Conservation (phyloP, 2,329 filamentous ascomycete genomes). For the Penicillium brasilianum region DNA sequence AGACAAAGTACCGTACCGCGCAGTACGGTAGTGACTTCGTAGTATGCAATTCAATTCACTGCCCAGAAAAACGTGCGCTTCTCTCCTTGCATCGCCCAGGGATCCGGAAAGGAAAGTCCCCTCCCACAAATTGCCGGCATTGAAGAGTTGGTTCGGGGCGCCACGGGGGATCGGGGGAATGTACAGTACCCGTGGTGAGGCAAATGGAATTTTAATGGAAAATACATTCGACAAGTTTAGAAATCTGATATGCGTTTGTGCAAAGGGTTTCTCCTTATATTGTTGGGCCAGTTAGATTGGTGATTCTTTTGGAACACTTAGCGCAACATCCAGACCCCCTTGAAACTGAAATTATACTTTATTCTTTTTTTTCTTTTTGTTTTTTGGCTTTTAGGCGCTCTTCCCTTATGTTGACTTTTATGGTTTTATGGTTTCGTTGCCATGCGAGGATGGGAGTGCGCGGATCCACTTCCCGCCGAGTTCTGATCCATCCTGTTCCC, state of each 20-base stretch:
- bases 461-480: constrained; percentile 18
- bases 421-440: constrained; percentile 8
- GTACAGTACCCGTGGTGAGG: neutral
- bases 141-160: neutral
- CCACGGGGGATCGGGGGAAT: constrained; percentile 6
- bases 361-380: constrained; percentile 3
- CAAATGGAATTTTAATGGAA: neutral
- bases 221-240: neutral
- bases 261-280: neutral
- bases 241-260: too few species aligned
- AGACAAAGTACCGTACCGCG: neutral
- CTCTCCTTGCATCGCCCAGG: constrained; percentile 5
- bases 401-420: neutral
- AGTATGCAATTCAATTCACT: neutral
- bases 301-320: neutral
- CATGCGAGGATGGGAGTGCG: constrained; percentile 7
- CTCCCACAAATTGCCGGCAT: constrained; percentile 1
- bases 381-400: neutral
- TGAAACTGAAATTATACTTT: neutral
- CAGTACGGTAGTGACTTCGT: neutral
- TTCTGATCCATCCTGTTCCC: constrained; percentile 13
- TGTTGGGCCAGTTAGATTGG: neutral
- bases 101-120: neutral
- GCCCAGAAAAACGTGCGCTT: constrained; percentile 11
- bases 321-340: neutral